Evolutionary conservation across 371 early-diverging fungal genomes (phyloP), one percentile per base, ranked within the genome.

Genomic region (Fennellomyces sp.): DNA sequence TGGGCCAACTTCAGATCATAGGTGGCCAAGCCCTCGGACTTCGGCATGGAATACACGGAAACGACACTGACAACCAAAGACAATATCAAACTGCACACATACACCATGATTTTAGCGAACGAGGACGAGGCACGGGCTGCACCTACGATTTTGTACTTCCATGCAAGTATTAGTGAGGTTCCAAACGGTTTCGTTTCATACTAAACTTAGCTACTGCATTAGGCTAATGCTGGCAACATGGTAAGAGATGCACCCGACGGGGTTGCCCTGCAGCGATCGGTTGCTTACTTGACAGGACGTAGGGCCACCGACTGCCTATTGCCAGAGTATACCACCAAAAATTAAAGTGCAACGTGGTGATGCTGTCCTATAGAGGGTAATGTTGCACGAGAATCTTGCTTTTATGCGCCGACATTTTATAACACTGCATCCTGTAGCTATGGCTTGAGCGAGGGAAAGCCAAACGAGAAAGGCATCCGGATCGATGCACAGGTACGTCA

Each of bases 141-240:
- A 23, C 88, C 91, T 23, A 94, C 96, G 0, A 72, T 97, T 47
- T 67, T 96, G 10, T 95, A 91, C 63, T 89, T 90, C 62, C 97
- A 96, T 70, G 94, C 82, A 77, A 77, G 67, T 51, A 55, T 42
- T 47, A 31, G 51, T 29, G 25, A 6, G 29, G 51, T 51, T 10
- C 19, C 25, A 6, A 26, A 2, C 8, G 28, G n/a, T 26, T 3
- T 53, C 15, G 33, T 17, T 35, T 5, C 42, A 45, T 17, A 27
- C 5, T 26, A 17, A 28, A 41, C 26, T 19, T 13, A 36, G 7
- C 26, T 39, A 21, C 13, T 33, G 61, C 27, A 50, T 29, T 56
- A 29, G 87, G 93, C 97, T 23, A 97, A 97, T 68, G 97, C 97
- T 15, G 98, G 98, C 27, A 97, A 97, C 70, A 92, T 97, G 91